These are phyloP conservation scores for Cunninghamia lanceolata DNA, from an alignment of 75 land plant species.

Conservation along the genomic window DNA sequence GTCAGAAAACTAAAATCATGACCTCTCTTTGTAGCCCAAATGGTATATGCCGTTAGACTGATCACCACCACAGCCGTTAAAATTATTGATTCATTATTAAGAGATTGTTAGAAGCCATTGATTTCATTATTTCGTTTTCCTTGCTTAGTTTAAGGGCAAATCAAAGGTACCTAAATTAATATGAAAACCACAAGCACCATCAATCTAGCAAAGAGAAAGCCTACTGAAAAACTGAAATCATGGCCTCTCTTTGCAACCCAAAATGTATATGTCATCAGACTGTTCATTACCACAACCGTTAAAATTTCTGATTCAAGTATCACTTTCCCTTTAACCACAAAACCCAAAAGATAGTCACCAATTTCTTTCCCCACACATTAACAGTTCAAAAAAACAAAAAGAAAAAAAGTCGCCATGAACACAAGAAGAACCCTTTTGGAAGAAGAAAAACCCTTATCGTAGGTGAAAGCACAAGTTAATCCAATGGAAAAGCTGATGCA, in stretches of 20 bases:
- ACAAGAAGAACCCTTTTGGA: not conserved
- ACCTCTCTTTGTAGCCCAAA: constrained; percentile 54
- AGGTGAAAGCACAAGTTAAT: constrained; percentile 69
- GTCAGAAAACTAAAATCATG: constrained; percentile 59
- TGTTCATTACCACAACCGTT: constrained; percentile 35
- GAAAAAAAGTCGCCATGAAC: not conserved
- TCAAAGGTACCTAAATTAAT: constrained; percentile 79
- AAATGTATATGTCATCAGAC: constrained; percentile 50
- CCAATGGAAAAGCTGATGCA: constrained; percentile 65
- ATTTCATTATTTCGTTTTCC: too few relatives aligned
- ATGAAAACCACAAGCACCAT: constrained; percentile 54
- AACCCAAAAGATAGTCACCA: too few relatives aligned
- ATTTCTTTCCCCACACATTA: too few relatives aligned
- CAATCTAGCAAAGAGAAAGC: constrained; percentile 57
- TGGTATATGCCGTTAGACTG: constrained; percentile 45
- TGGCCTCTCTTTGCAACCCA: constrained; percentile 52
- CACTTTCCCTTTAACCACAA: too few relatives aligned
- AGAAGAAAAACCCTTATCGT: constrained; percentile 44
- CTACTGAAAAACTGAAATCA: constrained; percentile 55
- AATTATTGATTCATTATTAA: too few relatives aligned
- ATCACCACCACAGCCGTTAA: constrained; percentile 42
- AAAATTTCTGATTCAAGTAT: too few relatives aligned
- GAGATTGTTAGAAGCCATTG: too few relatives aligned
- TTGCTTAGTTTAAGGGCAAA: too few relatives aligned
- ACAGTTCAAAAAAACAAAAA: too few relatives aligned